Evolutionary conservation across 352 stramenopile species (phyloP), one percentile per base, ranked within the genome.

Genomic region (Globisporangium middletonii): DNA sequence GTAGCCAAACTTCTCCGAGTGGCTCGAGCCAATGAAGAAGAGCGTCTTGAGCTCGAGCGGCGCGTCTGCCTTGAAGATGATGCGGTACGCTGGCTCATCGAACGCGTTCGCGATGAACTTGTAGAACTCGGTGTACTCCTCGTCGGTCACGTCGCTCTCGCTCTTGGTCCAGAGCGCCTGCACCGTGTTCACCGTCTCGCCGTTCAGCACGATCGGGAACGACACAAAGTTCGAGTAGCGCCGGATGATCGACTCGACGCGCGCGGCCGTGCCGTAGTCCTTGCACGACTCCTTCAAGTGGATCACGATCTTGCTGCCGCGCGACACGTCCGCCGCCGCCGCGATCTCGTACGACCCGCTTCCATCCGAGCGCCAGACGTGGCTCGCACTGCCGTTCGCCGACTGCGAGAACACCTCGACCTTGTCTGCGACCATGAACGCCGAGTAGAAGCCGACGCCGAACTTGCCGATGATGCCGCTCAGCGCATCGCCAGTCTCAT

Each of bases 181-280:
- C 38, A 99, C 89, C 1, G 96, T 99, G 80, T 99, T 99, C 27
- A 99, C 97, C 1, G 88, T 86, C 57, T 98, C 86, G 7, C 90
- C 96, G 71, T 99, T 99, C 26, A 99, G 72, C 53, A 93, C 75
- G 60, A 99, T 99, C 27, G 97, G 98, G 77, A 99, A 99, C 53
- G 92, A 95, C 15, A 99, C 97, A 72, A 99, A 99, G 71, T 99
- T 99, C 38, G 94, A 99, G 82, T 99, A 99, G 69, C 98, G 97
- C 58, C 98, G 97, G 57, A 99, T 95, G 67, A 99, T 97, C 37
- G 83, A 87, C 71, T 99, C 85, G 19, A 99, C 86, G 49, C 89
- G 94, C 60, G 95, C 67, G 35, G 90, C 77, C 15, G 88, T 94
- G 30, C 86, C 80, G 60, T 97, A 99, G 62, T 99, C 89, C 69